Evolutionary conservation across 2,329 filamentous ascomycete genomes (phyloP).

Genomic region (Pseudocercospora vitis): DNA sequence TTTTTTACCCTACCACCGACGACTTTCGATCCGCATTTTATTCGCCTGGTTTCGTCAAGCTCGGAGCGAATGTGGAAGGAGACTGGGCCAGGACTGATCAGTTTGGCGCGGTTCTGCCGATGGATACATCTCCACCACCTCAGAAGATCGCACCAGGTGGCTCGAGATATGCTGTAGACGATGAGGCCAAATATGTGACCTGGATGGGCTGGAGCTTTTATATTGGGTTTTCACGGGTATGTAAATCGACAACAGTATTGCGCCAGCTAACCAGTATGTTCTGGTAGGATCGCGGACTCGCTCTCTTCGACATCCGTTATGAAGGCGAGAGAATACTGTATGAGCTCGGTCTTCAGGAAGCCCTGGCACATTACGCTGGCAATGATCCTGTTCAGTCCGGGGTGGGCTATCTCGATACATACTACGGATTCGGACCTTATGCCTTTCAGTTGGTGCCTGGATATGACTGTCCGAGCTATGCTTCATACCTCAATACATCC

Average conservation of each 20-base stretch:
- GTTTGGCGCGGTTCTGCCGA: conserved; percentile 40
- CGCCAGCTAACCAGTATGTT: neutral
- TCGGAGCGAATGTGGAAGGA: conserved; percentile 51
- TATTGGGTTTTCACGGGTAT: conserved; percentile 46
- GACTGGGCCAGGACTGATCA: conserved; percentile 49
- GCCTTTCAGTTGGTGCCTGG: conserved; percentile 50
- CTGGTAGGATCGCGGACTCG: conserved; percentile 47
- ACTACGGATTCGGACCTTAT: conserved; percentile 51
- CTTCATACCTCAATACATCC: conserved; percentile 52
- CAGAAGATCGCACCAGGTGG: conserved; percentile 48
- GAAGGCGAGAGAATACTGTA: conserved; percentile 58
- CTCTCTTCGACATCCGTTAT: conserved; percentile 54
- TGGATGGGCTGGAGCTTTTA: conserved; percentile 45
- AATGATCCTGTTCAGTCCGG: conserved; percentile 49
- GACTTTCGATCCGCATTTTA: conserved; percentile 50
- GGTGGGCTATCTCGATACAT: conserved; percentile 50
- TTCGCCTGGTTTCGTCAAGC: conserved; percentile 48
- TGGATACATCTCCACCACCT: conserved; percentile 57
- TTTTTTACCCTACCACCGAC: conserved; percentile 54
- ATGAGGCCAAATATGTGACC: conserved; percentile 35
- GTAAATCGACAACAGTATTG: too few species aligned
- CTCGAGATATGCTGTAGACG: conserved; percentile 47
- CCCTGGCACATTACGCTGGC: conserved; percentile 55
- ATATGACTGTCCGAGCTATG: conserved; percentile 55
- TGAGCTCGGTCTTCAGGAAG: conserved; percentile 58